A percentile compares a stretch with the other conserved stretches of the same genome.
phyloP scores from a whole-genome alignment of 257 asterid species.

The Perilla frutescens region DNA sequence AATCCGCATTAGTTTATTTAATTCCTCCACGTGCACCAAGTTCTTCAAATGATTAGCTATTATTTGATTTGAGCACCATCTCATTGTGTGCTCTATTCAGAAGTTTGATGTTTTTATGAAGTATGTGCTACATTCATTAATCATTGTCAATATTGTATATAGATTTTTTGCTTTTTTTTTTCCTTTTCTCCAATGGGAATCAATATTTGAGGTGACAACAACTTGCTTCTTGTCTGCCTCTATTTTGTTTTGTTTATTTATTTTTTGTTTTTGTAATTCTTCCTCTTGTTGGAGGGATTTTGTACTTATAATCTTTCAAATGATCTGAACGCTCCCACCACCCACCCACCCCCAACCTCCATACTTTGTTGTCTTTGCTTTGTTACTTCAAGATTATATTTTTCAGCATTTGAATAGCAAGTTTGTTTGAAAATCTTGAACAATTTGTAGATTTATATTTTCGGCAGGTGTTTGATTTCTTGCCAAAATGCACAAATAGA shows the following conservation, averaged over 20 bases:
- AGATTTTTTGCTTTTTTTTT: neutral
- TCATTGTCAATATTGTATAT: slow-evolving; percentile 12
- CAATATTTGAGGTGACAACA: slow-evolving; percentile 12
- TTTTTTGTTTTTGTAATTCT: no score
- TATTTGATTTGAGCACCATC: neutral
- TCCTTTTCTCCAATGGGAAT: slow-evolving; percentile 26
- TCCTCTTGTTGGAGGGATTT: slow-evolving; percentile 21
- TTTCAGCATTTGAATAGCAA: slow-evolving; percentile 2
- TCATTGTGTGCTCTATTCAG: slow-evolving; percentile 18
- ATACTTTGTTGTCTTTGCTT: neutral
- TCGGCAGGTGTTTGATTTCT: slow-evolving; percentile 41
- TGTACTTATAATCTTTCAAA: neutral
- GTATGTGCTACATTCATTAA: neutral
- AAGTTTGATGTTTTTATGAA: neutral
- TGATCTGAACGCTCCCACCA: neutral
- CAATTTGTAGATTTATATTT: slow-evolving; percentile 29
- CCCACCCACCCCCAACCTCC: slow-evolving; percentile 3
- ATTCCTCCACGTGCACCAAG: slow-evolving; percentile 22
- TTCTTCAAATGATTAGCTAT: slow-evolving; percentile 32
- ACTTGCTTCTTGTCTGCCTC: slow-evolving; percentile 30
- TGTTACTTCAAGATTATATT: slow-evolving; percentile 5
- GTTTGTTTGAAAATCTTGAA: slow-evolving; percentile 28
- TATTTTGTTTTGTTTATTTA: neutral
- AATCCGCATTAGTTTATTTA: slow-evolving; percentile 10
- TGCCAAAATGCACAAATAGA: slow-evolving; percentile 36